A percentile compares a stretch with the other conserved stretches of the same genome.
Conservation (phyloP, 164 flowering plant species). For the Dillenia suffruticosa region DNA sequence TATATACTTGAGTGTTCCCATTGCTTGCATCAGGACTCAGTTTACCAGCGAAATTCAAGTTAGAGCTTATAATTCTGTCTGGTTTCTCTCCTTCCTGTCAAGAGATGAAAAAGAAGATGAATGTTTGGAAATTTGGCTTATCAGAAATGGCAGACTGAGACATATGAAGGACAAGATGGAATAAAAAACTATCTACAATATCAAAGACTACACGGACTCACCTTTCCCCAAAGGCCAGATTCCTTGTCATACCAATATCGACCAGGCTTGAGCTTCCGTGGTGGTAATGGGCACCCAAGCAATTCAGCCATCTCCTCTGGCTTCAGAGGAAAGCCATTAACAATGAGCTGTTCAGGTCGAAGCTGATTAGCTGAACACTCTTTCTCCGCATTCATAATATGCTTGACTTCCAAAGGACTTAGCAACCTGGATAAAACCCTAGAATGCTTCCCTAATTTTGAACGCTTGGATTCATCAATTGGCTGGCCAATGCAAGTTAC, state of each 20-base stretch:
- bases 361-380: constrained; percentile 97
- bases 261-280: constrained; percentile 85
- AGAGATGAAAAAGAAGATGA: not conserved
- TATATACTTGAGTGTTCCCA: constrained; percentile 86
- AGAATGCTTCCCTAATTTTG: constrained; percentile 66
- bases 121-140: too few species aligned
- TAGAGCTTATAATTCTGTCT: constrained; percentile 75
- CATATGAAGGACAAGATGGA: not conserved
- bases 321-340: constrained; percentile 68
- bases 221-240: constrained; percentile 98
- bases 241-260: constrained; percentile 98
- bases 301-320: constrained; percentile 89
- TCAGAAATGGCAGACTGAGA: too few species aligned
- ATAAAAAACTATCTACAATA: not conserved
- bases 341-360: constrained; percentile 90
- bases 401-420: constrained; percentile 85
- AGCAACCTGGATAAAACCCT: constrained; percentile 69
- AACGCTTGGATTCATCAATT: constrained; percentile 77
- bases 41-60: constrained; percentile 83
- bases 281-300: constrained; percentile 77
- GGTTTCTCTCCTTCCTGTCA: constrained; percentile 97
- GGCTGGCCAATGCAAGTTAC: constrained; percentile 87
- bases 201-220: constrained; percentile 14
- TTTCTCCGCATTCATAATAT: constrained; percentile 93
- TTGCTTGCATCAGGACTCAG: constrained; percentile 77